These are phyloP conservation scores for Candida sonorensis DNA, from an alignment of 805 yeast species.

Conservation along the genomic window DNA sequence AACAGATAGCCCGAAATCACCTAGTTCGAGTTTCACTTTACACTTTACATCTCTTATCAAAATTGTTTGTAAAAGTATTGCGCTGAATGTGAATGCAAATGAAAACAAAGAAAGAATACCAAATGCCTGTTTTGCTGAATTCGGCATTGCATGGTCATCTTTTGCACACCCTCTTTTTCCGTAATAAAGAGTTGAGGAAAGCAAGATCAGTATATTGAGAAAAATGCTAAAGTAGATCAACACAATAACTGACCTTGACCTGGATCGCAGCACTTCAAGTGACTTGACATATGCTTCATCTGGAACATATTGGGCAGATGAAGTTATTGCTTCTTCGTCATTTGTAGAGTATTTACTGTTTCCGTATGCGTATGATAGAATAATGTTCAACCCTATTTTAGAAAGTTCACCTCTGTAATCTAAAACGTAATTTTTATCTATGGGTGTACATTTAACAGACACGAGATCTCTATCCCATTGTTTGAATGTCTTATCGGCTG, in stretches of 20 bases:
- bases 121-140: conserved; percentile 28
- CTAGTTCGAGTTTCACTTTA: conserved; percentile 29
- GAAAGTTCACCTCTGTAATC: conserved; percentile 39
- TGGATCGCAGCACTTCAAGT: conserved; percentile 11
- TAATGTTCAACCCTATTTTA: conserved; percentile 34
- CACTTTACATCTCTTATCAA: conserved; percentile 21
- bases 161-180: conserved; percentile 27
- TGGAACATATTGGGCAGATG: conserved; percentile 15
- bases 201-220: conserved; percentile 25
- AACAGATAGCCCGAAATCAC: conserved; percentile 40
- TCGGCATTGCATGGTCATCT: conserved; percentile 30
- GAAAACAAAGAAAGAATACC: conserved; percentile 32
- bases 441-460: conserved; percentile 13
- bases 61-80: conserved; percentile 25
- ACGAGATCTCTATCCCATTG: conserved; percentile 1
- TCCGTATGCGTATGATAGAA: conserved; percentile 42
- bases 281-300: conserved; percentile 20
- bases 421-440: conserved; percentile 25
- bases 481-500: conserved; percentile 2
- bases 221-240: conserved; percentile 24
- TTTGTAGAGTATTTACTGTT: conserved; percentile 20
- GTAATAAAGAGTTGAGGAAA: conserved; percentile 31
- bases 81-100: conserved; percentile 5
- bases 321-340: conserved; percentile 3
- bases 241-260: conserved; percentile 24